Percentiles rank a stretch among this genome's conserved stretches.
Conservation (phyloP, 2,329 filamentous ascomycete species). For the Colletotrichum simmondsii region DNA sequence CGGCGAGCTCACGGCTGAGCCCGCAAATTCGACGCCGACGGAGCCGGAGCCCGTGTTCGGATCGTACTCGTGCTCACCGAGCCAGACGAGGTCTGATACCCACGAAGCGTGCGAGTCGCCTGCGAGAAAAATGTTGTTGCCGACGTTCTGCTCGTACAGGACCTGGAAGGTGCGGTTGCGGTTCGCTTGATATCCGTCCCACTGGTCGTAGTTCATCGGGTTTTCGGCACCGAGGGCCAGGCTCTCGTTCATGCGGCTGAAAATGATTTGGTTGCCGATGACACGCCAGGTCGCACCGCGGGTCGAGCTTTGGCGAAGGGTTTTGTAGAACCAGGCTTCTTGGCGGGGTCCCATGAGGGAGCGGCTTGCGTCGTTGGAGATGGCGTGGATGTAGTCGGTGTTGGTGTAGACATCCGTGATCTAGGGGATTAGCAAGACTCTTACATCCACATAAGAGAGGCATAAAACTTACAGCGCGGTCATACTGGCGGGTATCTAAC, state of each 20-base stretch:
- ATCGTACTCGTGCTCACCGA: constrained; percentile 64
- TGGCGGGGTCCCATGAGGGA: constrained; percentile 78
- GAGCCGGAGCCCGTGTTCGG: constrained; percentile 62
- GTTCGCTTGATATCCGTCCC: constrained; percentile 73
- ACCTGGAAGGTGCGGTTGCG: constrained; percentile 76
- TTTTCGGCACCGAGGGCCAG: constrained; percentile 42
- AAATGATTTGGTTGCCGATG: constrained; percentile 77
- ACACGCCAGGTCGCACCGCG: constrained; percentile 78
- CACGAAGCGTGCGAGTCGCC: constrained; percentile 78
- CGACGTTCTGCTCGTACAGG: constrained; percentile 74
- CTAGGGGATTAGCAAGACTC: not conserved
- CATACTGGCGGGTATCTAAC: constrained; percentile 76
- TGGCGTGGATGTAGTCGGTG: constrained; percentile 68
- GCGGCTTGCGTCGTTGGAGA: constrained; percentile 74
- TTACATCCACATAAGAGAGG: rapidly evolving
- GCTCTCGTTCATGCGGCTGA: constrained; percentile 55
- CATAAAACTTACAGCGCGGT: constrained; percentile 51
- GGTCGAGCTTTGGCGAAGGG: constrained; percentile 65
- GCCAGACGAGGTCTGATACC: constrained; percentile 70
- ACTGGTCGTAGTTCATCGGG: constrained; percentile 63
- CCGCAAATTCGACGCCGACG: constrained; percentile 73
- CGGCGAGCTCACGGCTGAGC: constrained; percentile 65
- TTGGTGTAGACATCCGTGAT: constrained; percentile 62
- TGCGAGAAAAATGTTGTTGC: constrained; percentile 78
- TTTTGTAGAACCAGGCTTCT: constrained; percentile 79